Evolutionary conservation across 805 yeast genomes (phyloP).

Genomic region (Lipomyces kockii): DNA sequence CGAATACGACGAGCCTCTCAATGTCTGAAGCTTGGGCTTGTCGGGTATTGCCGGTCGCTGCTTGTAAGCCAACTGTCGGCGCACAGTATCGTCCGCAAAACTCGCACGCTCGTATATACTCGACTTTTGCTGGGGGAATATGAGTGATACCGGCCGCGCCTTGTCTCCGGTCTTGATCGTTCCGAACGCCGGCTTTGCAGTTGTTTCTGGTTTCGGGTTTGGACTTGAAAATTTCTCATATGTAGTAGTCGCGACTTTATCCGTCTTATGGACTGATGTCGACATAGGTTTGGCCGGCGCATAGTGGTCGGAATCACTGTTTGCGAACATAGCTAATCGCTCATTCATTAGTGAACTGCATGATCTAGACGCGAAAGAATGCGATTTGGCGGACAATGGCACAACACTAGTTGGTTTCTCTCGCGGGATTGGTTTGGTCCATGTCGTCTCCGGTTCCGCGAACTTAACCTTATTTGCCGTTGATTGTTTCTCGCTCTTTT

Average conservation of each 20-base stretch:
- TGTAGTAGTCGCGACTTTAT: background rate
- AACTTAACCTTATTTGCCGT: background rate
- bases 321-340: constrained; percentile 14
- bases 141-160: background rate
- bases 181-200: constrained; percentile 1
- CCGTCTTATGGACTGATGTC: background rate
- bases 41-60: background rate
- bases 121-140: background rate
- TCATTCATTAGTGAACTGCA: constrained; percentile 10
- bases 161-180: background rate
- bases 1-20: background rate
- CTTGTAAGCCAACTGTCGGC: background rate
- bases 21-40: constrained; percentile 3
- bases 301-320: background rate
- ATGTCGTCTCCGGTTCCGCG: constrained; percentile 4
- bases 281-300: background rate
- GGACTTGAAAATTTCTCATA: background rate
- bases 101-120: constrained; percentile 1
- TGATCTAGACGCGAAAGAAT: background rate
- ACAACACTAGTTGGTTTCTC: background rate
- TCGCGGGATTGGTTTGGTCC: background rate
- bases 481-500: background rate
- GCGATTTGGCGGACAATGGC: background rate
- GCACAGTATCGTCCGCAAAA: constrained; percentile 3
- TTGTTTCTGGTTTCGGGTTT: constrained; percentile 3